phyloP scores from a whole-genome alignment of 2,329 filamentous ascomycete species.

The Beauveria rudraprayagi region DNA sequence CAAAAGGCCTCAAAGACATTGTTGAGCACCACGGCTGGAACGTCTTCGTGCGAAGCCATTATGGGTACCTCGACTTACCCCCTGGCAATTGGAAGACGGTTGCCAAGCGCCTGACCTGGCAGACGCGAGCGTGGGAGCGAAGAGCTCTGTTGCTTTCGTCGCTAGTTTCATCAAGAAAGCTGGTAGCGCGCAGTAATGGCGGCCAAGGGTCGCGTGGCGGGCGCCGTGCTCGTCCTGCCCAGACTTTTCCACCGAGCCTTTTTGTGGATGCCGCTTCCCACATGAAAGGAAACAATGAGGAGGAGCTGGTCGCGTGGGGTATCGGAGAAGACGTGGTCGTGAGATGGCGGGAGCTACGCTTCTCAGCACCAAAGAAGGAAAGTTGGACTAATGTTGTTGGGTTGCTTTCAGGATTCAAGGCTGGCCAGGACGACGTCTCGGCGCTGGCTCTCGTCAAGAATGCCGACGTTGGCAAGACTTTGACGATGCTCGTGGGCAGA shows the following conservation, averaged over 20 bases:
- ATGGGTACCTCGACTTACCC: constrained; percentile 27
- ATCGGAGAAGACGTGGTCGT: constrained; percentile 37
- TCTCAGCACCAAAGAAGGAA: constrained; percentile 3
- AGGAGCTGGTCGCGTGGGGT: constrained; percentile 37
- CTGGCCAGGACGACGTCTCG: constrained; percentile 35
- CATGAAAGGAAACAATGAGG: background rate
- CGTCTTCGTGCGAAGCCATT: constrained; percentile 31
- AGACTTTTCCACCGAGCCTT: constrained; percentile 8
- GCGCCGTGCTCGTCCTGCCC: constrained; percentile 9
- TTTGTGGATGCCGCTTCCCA: constrained; percentile 4
- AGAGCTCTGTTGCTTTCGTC: constrained; percentile 23
- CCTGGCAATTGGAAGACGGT: constrained; percentile 24
- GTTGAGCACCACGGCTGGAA: constrained; percentile 33
- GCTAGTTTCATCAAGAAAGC: background rate
- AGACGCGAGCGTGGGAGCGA: constrained; percentile 37
- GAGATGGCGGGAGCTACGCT: constrained; percentile 25
- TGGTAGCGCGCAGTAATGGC: background rate
- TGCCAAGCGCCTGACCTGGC: constrained; percentile 33
- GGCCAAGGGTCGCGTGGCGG: background rate
- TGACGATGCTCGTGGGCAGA: constrained; percentile 31
- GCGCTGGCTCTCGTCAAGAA: constrained; percentile 29
- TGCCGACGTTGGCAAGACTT: constrained; percentile 11
- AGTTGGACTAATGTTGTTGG: constrained; percentile 21
- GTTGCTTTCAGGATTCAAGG: constrained; percentile 22
- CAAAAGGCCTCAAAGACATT: constrained; percentile 26